Percentiles rank a stretch among this genome's conserved stretches.
phyloP scores from a whole-genome alignment of 73 alveolate species.

The Blepharisma japonicum region DNA sequence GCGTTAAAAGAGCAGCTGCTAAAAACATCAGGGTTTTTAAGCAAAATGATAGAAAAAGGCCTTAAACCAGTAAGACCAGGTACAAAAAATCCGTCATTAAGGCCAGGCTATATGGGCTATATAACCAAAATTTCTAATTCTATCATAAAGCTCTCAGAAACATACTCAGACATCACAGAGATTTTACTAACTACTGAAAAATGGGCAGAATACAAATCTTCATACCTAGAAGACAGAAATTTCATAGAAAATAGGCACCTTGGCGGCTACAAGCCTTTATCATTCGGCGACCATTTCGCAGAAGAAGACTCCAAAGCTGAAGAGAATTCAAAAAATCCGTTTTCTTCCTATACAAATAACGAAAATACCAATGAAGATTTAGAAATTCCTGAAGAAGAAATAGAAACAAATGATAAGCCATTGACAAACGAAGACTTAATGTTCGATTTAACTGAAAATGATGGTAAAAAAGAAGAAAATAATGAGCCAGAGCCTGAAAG shows the following conservation, averaged over 20 bases:
- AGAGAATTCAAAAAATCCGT: no score
- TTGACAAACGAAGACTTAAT: no score
- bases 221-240: background rate
- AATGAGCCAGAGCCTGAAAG: no score
- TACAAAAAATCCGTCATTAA: background rate
- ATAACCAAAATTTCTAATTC: background rate
- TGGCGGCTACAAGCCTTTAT: background rate
- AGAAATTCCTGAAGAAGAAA: no score
- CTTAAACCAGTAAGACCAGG: background rate
- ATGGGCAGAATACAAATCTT: background rate
- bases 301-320: no score
- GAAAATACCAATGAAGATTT: no score
- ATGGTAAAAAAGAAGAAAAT: no score
- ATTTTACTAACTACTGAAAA: background rate
- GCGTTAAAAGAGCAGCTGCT: background rate
- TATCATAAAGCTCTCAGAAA: background rate
- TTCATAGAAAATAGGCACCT: background rate
- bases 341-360: no score
- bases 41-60: background rate
- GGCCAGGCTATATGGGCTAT: constrained; percentile 16
- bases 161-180: background rate
- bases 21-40: background rate
- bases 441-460: no score
- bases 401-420: no score
- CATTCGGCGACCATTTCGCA: no score